Evolutionary conservation across 116 monocot species (phyloP).

Genomic region (Thalassia testudinum): DNA sequence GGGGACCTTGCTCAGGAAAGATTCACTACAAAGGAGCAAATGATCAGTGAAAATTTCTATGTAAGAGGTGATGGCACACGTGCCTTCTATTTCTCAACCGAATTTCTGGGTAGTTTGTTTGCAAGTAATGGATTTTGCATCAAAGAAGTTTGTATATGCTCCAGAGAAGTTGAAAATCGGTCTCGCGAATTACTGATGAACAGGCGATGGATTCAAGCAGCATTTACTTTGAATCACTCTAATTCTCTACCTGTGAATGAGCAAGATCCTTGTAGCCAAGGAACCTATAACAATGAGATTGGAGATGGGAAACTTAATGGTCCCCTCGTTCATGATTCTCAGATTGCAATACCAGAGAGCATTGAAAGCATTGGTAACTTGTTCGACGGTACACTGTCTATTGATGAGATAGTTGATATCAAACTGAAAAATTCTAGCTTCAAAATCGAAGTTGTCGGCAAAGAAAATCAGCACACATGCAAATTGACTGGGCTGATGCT

Average conservation of each 20-base stretch:
- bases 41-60: slow-evolving; percentile 87
- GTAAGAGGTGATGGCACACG: slow-evolving; percentile 99
- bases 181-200: slow-evolving; percentile 82
- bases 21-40: slow-evolving; percentile 64
- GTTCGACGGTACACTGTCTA: slow-evolving; percentile 31
- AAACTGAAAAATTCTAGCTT: slow-evolving; percentile 35
- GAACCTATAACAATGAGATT: too few species aligned
- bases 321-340: slow-evolving; percentile 12
- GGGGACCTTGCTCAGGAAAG: slow-evolving; percentile 99
- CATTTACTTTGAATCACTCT: slow-evolving; percentile 14
- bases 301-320: background rate
- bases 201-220: slow-evolving; percentile 96
- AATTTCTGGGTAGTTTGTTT: slow-evolving; percentile 56
- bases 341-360: slow-evolving; percentile 54
- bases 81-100: slow-evolving; percentile 79
- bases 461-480: slow-evolving; percentile 87
- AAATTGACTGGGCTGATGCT: slow-evolving; percentile 91
- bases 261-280: background rate
- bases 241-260: background rate
- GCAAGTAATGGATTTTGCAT: slow-evolving; percentile 49
- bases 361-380: slow-evolving; percentile 43
- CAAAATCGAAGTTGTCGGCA: slow-evolving; percentile 43
- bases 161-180: slow-evolving; percentile 87
- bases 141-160: slow-evolving; percentile 40
- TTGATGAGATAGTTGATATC: slow-evolving; percentile 64